Evolutionary conservation across 1,139 yeast species (phyloP).

Genomic region (Pichia sp.): DNA sequence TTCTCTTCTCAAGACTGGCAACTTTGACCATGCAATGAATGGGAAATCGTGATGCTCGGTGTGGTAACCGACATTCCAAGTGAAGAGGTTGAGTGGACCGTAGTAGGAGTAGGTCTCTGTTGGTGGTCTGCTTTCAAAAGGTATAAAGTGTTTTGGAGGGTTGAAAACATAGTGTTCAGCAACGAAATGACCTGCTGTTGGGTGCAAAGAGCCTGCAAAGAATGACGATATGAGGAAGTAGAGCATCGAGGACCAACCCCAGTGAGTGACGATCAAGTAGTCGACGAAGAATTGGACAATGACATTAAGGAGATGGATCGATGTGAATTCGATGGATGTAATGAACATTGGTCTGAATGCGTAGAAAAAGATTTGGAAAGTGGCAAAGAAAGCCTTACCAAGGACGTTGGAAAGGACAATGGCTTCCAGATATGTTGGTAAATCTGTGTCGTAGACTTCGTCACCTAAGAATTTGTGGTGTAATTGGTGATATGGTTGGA

Average conservation of each 20-base stretch:
- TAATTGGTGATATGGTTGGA: conserved; percentile 87
- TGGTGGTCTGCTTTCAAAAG: conserved; percentile 43
- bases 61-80: conserved; percentile 94
- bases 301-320: conserved; percentile 70
- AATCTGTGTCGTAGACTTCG: conserved; percentile 77
- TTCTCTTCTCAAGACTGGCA: conserved; percentile 61
- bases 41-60: conserved; percentile 97
- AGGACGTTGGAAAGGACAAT: conserved; percentile 67
- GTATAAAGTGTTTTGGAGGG: conserved; percentile 45
- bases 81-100: conserved; percentile 70
- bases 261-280: conserved; percentile 47
- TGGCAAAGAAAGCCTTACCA: conserved; percentile 90
- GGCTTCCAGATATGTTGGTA: conserved; percentile 81
- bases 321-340: conserved; percentile 71
- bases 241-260: conserved; percentile 64
- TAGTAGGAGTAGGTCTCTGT: conserved; percentile 87
- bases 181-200: conserved; percentile 93
- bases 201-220: conserved; percentile 89
- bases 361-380: conserved; percentile 84
- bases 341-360: conserved; percentile 89
- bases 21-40: conserved; percentile 83
- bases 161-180: conserved; percentile 88
- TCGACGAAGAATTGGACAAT: conserved; percentile 60
- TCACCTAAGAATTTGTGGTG: conserved; percentile 95
- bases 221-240: conserved; percentile 79